These are phyloP conservation scores for Solanum neorickii DNA, from an alignment of 257 asterid genomes.

Conservation along the genomic window DNA sequence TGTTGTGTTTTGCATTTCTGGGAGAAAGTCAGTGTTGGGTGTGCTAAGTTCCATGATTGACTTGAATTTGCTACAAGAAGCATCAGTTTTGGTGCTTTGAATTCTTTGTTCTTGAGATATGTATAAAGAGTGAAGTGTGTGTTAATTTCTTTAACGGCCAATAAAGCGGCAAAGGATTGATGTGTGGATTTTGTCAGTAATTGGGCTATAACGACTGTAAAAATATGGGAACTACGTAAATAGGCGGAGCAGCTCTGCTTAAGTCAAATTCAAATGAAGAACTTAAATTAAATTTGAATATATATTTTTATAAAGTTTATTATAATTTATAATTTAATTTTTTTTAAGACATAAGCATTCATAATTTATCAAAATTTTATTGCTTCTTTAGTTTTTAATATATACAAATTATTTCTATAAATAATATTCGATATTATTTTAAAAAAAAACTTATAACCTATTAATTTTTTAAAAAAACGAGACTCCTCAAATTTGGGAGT, in stretches of 20 bases:
- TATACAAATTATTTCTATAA: no score
- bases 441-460: no score
- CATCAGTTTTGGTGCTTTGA: constrained; percentile 17
- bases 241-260: neutral
- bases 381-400: no score
- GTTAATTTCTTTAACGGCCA: neutral
- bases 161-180: neutral
- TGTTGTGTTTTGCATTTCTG: constrained; percentile 50
- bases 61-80: constrained; percentile 26
- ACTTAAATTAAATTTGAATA: no score
- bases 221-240: neutral
- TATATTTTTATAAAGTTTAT: no score
- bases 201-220: neutral
- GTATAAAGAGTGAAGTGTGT: neutral
- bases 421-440: no score
- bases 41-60: constrained; percentile 45
- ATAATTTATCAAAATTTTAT: no score
- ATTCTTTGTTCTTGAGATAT: neutral
- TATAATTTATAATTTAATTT: no score
- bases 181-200: neutral
- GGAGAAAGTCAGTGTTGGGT: constrained; percentile 19
- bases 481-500: no score
- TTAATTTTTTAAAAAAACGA: no score
- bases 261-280: no score
- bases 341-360: no score